These are phyloP conservation scores for Solanum hybrid DNA, from an alignment of 305 asterid species.

Conservation along the genomic window DNA sequence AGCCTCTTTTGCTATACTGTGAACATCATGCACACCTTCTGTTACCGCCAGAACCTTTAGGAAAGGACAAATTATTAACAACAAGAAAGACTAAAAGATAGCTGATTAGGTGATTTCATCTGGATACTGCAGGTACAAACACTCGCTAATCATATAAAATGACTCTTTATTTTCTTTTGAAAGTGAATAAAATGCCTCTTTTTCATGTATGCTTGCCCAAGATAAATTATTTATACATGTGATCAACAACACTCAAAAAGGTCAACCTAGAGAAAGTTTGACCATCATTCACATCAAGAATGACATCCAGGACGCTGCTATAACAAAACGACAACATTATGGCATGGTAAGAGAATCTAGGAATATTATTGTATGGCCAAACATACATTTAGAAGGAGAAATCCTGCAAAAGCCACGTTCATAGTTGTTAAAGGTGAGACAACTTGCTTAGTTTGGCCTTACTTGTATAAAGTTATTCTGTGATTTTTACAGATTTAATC, in stretches of 20 bases:
- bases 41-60: constrained; percentile 93
- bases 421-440: background rate
- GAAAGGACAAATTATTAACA: constrained; percentile 8
- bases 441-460: background rate
- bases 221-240: background rate
- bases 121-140: background rate
- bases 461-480: background rate
- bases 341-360: constrained; percentile 2
- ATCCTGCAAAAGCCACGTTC: background rate
- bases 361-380: background rate
- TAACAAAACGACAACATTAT: background rate
- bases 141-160: background rate
- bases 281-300: background rate
- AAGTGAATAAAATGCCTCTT: background rate
- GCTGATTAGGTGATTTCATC: background rate
- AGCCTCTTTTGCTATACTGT: constrained; percentile 91
- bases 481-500: background rate
- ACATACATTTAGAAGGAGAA: background rate
- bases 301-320: background rate
- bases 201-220: background rate
- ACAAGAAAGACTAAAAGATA: background rate
- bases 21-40: constrained; percentile 89
- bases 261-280: constrained; percentile 4
- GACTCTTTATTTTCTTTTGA: background rate
- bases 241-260: background rate